Evolutionary conservation across 2,329 filamentous ascomycete species (phyloP).

Genomic region (Xylaria hypoxylon): DNA sequence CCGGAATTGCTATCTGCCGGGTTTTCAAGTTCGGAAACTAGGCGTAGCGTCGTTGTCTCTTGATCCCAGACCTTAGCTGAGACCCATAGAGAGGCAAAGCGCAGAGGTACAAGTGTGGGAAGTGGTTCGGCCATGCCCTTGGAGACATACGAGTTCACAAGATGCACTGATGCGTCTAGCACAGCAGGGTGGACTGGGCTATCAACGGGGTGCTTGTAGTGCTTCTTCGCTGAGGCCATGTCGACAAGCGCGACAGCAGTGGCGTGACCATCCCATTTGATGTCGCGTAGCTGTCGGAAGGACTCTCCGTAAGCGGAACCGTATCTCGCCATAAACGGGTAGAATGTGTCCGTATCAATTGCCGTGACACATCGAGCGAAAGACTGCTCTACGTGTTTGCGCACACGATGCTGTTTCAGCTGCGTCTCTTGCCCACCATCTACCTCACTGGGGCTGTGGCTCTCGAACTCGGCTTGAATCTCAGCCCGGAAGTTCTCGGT

Average conservation of each 20-base stretch:
- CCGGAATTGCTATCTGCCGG: no score
- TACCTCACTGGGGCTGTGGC: neutral
- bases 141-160: neutral
- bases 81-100: neutral
- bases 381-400: no score
- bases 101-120: conserved; percentile 3
- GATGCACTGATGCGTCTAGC: conserved; percentile 2
- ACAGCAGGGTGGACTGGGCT: conserved; percentile 14
- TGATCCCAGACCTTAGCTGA: conserved; percentile 9
- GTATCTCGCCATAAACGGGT: neutral
- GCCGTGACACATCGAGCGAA: no score
- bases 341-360: no score
- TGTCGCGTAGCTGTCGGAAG: conserved; percentile 8
- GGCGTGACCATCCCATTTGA: neutral
- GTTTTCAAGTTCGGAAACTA: no score
- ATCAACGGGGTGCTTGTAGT: no score
- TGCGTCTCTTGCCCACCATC: neutral
- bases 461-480: neutral
- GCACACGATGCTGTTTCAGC: no score
- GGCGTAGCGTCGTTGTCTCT: no score
- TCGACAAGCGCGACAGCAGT: no score
- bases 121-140: neutral
- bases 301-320: neutral
- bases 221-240: no score
- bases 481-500: conserved; percentile 9